Evolutionary conservation across 495 filamentous ascomycete genomes (phyloP).

Genomic region (Podospora appendiculata): DNA sequence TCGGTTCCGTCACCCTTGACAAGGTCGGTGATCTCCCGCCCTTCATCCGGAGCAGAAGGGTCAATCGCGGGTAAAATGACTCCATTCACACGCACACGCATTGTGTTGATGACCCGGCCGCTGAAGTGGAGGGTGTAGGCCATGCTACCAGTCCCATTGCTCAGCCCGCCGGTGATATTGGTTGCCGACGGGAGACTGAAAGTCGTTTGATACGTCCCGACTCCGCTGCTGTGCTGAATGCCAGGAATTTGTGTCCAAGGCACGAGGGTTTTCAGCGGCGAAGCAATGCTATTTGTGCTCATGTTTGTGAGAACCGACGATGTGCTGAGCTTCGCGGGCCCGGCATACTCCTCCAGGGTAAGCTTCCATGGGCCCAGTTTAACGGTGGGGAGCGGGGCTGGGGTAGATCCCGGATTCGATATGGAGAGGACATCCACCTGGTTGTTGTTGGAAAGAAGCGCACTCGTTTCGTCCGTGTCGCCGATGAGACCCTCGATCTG

Average conservation of each 20-base stretch:
- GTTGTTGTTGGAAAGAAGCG: conserved; percentile 22
- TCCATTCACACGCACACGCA: conserved; percentile 21
- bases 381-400: conserved; percentile 1
- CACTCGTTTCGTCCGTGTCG: conserved; percentile 1
- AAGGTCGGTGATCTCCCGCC: conserved; percentile 15
- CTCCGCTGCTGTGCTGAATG: conserved; percentile 34
- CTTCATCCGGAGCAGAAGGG: conserved; percentile 8
- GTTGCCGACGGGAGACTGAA: conserved; percentile 10
- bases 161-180: conserved; percentile 11
- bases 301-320: conserved; percentile 2
- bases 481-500: not conserved
- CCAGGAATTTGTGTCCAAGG: conserved; percentile 35
- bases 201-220: conserved; percentile 39
- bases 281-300: conserved; percentile 25
- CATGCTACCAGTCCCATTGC: not conserved
- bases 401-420: not conserved
- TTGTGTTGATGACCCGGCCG: conserved; percentile 24
- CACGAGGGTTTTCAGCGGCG: conserved; percentile 19
- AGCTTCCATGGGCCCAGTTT: conserved; percentile 35
- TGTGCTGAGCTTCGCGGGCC: conserved; percentile 25
- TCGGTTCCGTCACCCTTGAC: conserved; percentile 11
- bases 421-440: conserved; percentile 8
- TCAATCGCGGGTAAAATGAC: conserved; percentile 16
- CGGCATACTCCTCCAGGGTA: conserved; percentile 32
- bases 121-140: conserved; percentile 19